These are phyloP conservation scores for Capronia americana DNA, from an alignment of 2,329 filamentous ascomycete species.

Conservation along the genomic window DNA sequence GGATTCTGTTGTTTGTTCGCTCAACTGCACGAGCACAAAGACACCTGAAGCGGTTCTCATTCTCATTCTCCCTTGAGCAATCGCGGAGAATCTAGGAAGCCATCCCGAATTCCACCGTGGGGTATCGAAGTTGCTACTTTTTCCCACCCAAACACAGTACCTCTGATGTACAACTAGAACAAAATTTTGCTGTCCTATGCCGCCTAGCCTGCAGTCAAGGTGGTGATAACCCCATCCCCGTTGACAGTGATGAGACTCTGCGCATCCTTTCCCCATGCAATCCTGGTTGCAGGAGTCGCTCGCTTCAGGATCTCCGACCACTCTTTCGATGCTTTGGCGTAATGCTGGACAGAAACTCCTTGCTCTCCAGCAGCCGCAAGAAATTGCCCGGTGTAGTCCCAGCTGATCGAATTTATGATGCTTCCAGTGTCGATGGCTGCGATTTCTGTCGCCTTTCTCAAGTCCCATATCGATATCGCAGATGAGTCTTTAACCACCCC, in stretches of 20 bases:
- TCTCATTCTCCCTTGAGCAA: neutral
- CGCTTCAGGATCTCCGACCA: slow-evolving; percentile 87
- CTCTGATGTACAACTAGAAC: slow-evolving; percentile 13
- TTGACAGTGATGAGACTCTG: slow-evolving; percentile 77
- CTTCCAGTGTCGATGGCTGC: slow-evolving; percentile 88
- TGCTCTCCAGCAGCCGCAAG: slow-evolving; percentile 80
- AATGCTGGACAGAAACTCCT: slow-evolving; percentile 87
- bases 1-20: neutral
- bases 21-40: neutral
- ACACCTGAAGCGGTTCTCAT: neutral
- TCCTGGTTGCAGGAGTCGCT: slow-evolving; percentile 72
- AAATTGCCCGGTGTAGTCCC: slow-evolving; percentile 97
- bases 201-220: slow-evolving; percentile 16
- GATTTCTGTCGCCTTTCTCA: slow-evolving; percentile 80
- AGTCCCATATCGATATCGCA: slow-evolving; percentile 84
- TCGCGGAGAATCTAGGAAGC: neutral
- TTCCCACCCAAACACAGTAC: neutral
- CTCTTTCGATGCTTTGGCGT: slow-evolving; percentile 81
- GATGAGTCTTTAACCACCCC: slow-evolving; percentile 78
- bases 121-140: slow-evolving; percentile 30
- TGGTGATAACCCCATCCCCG: slow-evolving; percentile 73
- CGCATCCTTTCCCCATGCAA: slow-evolving; percentile 79
- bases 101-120: neutral
- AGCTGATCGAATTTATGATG: slow-evolving; percentile 72
- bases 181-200: neutral